Conservation (phyloP, 768 basidiomycete species). For the Lactarius akahatsu region DNA sequence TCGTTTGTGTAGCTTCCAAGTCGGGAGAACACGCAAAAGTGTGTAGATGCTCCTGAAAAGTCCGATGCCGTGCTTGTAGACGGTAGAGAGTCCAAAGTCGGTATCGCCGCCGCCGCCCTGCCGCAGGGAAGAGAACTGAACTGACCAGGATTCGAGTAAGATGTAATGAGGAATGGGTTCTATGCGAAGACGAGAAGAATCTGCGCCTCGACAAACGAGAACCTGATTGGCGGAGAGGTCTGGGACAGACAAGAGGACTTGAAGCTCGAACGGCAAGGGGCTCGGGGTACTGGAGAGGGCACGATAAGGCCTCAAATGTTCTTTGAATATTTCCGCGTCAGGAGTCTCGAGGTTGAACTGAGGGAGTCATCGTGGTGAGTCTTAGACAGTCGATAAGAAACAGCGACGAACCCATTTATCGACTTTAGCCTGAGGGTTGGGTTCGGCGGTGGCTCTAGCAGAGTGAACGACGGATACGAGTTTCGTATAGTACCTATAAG, state of each 20-base stretch:
- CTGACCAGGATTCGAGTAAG: slow-evolving; percentile 69
- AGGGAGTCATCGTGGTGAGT: slow-evolving; percentile 10
- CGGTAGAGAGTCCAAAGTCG: slow-evolving; percentile 67
- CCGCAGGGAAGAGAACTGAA: slow-evolving; percentile 43
- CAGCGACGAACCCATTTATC: slow-evolving; percentile 76
- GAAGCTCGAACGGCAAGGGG: slow-evolving; percentile 56
- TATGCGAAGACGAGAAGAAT: slow-evolving; percentile 52
- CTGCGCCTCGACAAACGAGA: slow-evolving; percentile 62
- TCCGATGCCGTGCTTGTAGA: slow-evolving; percentile 84
- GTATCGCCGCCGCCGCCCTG: slow-evolving; percentile 29
- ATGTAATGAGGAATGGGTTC: slow-evolving; percentile 69
- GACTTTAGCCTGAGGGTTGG: slow-evolving; percentile 46
- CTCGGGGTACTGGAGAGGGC: slow-evolving; percentile 47
- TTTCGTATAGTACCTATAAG: slow-evolving; percentile 80
- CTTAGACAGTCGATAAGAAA: not conserved
- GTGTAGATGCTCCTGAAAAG: slow-evolving; percentile 77
- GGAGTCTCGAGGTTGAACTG: slow-evolving; percentile 84
- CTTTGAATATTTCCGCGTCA: slow-evolving; percentile 66
- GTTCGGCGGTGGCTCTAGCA: slow-evolving; percentile 62
- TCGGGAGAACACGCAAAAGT: slow-evolving; percentile 68
- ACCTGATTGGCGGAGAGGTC: slow-evolving; percentile 69
- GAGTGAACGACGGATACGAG: slow-evolving; percentile 72
- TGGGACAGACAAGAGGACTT: slow-evolving; percentile 69
- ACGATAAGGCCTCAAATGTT: slow-evolving; percentile 60
- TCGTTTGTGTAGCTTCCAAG: slow-evolving; percentile 71